A percentile compares a stretch with the other conserved stretches of the same genome.
phyloP scores from a whole-genome alignment of 257 asterid genomes.

The Penstemon newberryi region DNA sequence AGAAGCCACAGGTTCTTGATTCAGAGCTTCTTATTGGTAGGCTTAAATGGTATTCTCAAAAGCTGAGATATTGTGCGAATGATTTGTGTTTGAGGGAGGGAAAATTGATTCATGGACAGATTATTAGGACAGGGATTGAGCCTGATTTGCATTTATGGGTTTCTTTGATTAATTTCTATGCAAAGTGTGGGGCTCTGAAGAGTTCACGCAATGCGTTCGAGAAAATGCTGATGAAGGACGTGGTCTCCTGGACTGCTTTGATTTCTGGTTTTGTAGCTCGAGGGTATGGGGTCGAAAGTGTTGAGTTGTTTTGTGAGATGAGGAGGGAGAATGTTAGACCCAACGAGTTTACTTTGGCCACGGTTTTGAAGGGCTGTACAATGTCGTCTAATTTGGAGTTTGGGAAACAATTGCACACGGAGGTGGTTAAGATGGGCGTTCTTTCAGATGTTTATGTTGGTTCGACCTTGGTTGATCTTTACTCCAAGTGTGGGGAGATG shows the following conservation, averaged over 20 bases:
- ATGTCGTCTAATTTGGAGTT: constrained; percentile 55
- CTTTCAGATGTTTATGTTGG: constrained; percentile 71
- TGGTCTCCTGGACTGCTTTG: constrained; percentile 77
- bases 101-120: constrained; percentile 57
- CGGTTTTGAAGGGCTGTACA: constrained; percentile 71
- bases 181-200: constrained; percentile 59
- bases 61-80: constrained; percentile 51
- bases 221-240: constrained; percentile 59
- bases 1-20: constrained; percentile 20
- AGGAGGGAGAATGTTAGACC: constrained; percentile 61
- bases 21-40: constrained; percentile 14
- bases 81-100: constrained; percentile 52
- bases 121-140: constrained; percentile 48
- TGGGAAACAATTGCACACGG: constrained; percentile 75
- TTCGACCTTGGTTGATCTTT: constrained; percentile 70
- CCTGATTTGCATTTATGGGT: constrained; percentile 69
- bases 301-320: constrained; percentile 63
- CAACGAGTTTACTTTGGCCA: constrained; percentile 76
- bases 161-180: constrained; percentile 74
- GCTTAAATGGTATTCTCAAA: constrained; percentile 59
- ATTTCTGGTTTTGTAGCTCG: constrained; percentile 77
- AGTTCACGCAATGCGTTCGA: constrained; percentile 45
- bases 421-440: constrained; percentile 59
- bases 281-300: constrained; percentile 57
- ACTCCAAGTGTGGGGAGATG: constrained; percentile 68